Conservation (phyloP, 257 asterid genomes). For the Solanum bulbocastanum region DNA sequence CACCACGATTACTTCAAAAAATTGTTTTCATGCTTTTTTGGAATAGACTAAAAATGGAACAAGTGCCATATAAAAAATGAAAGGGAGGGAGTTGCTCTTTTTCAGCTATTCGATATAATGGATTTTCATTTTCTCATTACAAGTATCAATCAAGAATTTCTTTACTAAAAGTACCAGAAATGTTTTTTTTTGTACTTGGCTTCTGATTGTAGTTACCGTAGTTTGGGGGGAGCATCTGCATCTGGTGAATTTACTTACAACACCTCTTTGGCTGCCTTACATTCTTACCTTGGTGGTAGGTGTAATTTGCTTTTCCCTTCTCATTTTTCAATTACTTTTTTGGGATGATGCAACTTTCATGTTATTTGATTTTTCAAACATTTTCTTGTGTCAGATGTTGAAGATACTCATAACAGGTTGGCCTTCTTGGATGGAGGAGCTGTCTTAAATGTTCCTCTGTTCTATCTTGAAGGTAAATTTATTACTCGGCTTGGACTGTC, state of each 20-base stretch:
- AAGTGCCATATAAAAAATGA: not conserved
- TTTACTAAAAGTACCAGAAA: not conserved
- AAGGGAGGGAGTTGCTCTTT: not conserved
- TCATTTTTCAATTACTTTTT: not conserved
- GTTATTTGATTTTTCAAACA: slow-evolving; percentile 4
- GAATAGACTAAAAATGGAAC: not conserved
- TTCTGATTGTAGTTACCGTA: slow-evolving; percentile 21
- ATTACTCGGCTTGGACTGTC: not conserved
- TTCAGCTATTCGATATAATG: not conserved
- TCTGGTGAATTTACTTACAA: slow-evolving; percentile 60
- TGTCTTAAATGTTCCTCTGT: slow-evolving; percentile 57
- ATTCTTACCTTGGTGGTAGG: slow-evolving; percentile 91
- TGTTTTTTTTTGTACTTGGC: not conserved
- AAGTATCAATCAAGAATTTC: not conserved
- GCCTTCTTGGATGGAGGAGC: slow-evolving; percentile 88
- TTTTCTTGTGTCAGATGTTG: slow-evolving; percentile 50
- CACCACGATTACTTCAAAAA: not conserved
- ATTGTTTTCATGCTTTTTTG: not conserved
- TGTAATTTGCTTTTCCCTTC: not conserved
- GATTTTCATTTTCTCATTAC: not conserved
- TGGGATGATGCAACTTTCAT: not conserved
- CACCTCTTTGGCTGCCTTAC: slow-evolving; percentile 74
- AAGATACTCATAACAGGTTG: slow-evolving; percentile 69
- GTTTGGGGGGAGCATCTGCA: slow-evolving; percentile 48
- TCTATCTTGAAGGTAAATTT: slow-evolving; percentile 65